phyloP scores from a whole-genome alignment of 2,329 filamentous ascomycete species.

The Teratosphaeria zuluensis region DNA sequence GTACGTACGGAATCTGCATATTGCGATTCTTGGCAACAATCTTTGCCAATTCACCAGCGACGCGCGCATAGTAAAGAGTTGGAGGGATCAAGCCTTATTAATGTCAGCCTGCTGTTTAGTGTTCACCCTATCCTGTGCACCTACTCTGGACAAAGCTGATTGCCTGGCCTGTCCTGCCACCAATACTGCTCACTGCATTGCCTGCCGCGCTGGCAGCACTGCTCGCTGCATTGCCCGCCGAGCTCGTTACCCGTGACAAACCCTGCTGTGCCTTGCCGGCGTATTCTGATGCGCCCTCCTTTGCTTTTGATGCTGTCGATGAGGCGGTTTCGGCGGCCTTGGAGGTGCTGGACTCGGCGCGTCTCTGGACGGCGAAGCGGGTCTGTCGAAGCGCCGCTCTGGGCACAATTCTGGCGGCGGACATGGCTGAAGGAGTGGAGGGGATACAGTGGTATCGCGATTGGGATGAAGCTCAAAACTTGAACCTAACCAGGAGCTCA shows the following conservation, averaged over 20 bases:
- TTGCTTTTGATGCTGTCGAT: conserved; percentile 27
- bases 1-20: conserved; percentile 86
- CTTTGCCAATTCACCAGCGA: conserved; percentile 78
- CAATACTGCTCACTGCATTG: conserved; percentile 62
- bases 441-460: conserved; percentile 1
- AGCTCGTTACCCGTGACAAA: conserved; percentile 68
- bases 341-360: conserved; percentile 41
- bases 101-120: background rate
- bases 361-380: conserved; percentile 33
- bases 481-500: background rate
- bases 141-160: conserved; percentile 79
- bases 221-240: conserved; percentile 67
- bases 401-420: conserved; percentile 34
- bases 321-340: conserved; percentile 35
- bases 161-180: conserved; percentile 71
- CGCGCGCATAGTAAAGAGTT: conserved; percentile 84
- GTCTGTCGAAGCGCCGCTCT: conserved; percentile 37
- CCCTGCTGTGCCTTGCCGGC: conserved; percentile 66
- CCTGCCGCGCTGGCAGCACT: conserved; percentile 60
- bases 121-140: conserved; percentile 24
- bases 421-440: conserved; percentile 29
- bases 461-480: background rate
- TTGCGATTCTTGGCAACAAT: conserved; percentile 78
- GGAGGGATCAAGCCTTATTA: conserved; percentile 70
- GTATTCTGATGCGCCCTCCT: conserved; percentile 26